Evolutionary conservation across 148 eudicot species (phyloP), one percentile per base, ranked within the genome.

Genomic region (Gaultheria prostrata): DNA sequence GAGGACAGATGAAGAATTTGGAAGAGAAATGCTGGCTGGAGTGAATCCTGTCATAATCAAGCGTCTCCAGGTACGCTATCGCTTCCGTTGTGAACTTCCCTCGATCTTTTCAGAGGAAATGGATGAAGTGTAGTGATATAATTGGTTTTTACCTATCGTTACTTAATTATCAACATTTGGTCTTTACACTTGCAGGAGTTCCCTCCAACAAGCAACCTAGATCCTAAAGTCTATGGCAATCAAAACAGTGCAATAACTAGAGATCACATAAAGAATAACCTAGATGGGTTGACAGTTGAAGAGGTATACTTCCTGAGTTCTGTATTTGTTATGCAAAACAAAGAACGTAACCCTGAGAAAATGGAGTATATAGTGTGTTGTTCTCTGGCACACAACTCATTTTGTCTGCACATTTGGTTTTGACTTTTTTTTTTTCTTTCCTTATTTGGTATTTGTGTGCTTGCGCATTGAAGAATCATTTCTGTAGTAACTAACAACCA

Each of bases 1-100:
- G 98, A 89, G 91, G 80, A 93, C 94, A 35, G 95, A 94, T 82
- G 91, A 90, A 86, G 98, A 94, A 88, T 93, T 93, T 87, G 92
- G 89, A 20, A 88, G 95, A 88, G 98, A 94, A 88, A 89, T 93
- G 94, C 84, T 93, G 79, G 98, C 98, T 17, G 98, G 94, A 61
- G 76, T 92, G 26, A 89, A 93, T 83, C 98, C 98, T 84, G 74
- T 93, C 82, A 50, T 85, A 51, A 91, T 94, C 79, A 82, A 87
- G 10, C 88, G 92, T 72, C 92, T 94, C 56, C 86, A 90, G 85
- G 95, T 94, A 82, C 78, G 28, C 15, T 79, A 76, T 15, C 45
- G 35, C 26, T 51, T 74, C 32, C 2, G 0, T 67, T 67, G 46
- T 49, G 0, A 33, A 71, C 21, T 33, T 33, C 48, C 17, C 33